Evolutionary conservation across 2,329 filamentous ascomycete species (phyloP).

Genomic region (Emmonsia crescens): DNA sequence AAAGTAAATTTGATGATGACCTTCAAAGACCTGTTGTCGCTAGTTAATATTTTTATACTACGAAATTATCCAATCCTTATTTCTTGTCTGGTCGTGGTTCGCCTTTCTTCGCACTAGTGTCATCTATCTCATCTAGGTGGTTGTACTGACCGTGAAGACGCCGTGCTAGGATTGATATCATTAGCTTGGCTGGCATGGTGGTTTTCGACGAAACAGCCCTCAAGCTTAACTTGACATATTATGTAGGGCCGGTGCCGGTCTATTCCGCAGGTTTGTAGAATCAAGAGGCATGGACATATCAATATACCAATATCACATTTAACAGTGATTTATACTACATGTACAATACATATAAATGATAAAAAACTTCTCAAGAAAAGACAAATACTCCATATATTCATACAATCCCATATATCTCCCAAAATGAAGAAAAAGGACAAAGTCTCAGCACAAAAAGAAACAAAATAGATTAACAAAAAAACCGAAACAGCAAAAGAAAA

Average conservation of each 20-base stretch:
- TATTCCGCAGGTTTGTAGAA: background rate
- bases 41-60: background rate
- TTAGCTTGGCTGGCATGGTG: background rate
- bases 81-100: background rate
- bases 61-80: background rate
- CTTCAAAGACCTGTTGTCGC: background rate
- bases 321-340: background rate
- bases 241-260: background rate
- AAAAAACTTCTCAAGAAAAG: background rate
- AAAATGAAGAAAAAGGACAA: background rate
- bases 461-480: background rate
- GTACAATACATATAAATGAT: background rate
- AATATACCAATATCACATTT: background rate
- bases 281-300: background rate
- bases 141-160: background rate
- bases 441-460: background rate
- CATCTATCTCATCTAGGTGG: background rate
- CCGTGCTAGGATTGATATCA: too few relatives aligned
- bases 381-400: conserved; percentile 6
- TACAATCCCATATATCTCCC: conserved; percentile 8
- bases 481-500: background rate
- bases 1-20: background rate
- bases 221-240: background rate
- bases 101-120: background rate
- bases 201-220: background rate